A percentile compares a stretch with the other conserved stretches of the same genome.
Evolutionary conservation across 371 early-diverging fungal species (phyloP).

Genomic region (Mortierella sp.): DNA sequence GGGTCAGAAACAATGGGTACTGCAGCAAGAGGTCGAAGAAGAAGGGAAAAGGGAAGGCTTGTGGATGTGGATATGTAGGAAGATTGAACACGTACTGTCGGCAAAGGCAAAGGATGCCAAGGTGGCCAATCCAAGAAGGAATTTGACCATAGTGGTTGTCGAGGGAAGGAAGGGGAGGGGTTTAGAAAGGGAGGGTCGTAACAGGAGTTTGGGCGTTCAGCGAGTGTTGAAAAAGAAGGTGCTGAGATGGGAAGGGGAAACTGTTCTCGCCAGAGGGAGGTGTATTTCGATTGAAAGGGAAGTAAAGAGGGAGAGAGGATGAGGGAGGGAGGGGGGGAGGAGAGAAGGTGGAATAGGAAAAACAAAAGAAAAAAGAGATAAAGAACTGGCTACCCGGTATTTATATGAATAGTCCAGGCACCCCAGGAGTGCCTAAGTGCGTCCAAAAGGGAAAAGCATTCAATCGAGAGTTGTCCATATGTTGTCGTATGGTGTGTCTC

Average conservation of each 20-base stretch:
- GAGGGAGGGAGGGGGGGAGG: neutral
- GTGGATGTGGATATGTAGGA: neutral
- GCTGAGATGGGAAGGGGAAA: conserved; percentile 7
- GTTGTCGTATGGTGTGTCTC: neutral
- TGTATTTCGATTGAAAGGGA: neutral
- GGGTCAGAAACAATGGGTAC: neutral
- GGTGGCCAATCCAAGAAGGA: conserved; percentile 36
- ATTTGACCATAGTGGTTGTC: conserved; percentile 34
- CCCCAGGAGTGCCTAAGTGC: neutral
- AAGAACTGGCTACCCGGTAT: neutral
- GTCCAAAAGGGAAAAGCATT: neutral
- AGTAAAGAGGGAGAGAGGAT: neutral
- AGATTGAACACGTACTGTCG: conserved; percentile 40
- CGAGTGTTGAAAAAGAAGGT: neutral
- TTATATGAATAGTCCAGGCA: conserved; percentile 9
- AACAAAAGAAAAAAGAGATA: neutral
- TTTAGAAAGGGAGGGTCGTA: neutral
- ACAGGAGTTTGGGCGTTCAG: neutral
- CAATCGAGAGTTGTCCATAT: neutral
- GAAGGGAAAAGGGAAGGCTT: neutral
- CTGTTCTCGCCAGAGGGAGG: conserved; percentile 2
- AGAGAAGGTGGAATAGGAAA: conserved; percentile 14
- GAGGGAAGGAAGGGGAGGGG: neutral
- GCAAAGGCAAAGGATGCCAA: conserved; percentile 47
- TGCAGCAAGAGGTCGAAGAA: neutral